Base-by-base conservation (phyloP, 2,329 filamentous ascomycete genomes). In the Cladophialophora bantiana region DNA sequence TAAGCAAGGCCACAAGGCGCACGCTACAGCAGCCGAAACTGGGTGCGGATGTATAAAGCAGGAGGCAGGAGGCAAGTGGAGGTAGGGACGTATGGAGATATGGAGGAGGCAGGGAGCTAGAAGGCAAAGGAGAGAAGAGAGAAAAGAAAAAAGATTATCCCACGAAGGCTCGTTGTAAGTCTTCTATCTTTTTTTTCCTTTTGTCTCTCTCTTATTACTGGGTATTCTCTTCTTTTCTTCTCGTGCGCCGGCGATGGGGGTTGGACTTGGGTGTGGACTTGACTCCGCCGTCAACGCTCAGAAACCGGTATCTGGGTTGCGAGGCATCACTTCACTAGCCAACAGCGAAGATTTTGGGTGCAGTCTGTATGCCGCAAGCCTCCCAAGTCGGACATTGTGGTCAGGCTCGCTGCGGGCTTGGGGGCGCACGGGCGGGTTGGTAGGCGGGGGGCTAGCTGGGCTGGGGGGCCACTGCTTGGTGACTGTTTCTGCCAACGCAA, bases 1-100 rank as follows among this genome's bases (percentile, higher is more conserved):
- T 62, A 55, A 62, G 59, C 56, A 55, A 52, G 64, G 64, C 52
- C 65, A 63, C 62, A 65, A 61, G 59, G 65, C 60, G 45, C 36
- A 55, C 45, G 63, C 63, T 53, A 42, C 18, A 32, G 40, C 18
- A 34, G 35, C 62, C 58, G 62, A 53, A 54, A 50, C 59, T 54
- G 59, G 53, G 26, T n/a, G n/a, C 31, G 9, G 32, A 31, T 40
- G 60, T 45, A 65, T 31, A 36, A 60, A 20, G 62, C 56, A 66
- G 58, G 58, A 66, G 50, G 26, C 36, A 50, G 57, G 64, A 57
- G 56, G 58, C 35, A 26, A 26, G 26, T 26, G 58, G 58, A 66
- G 50, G 26, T 26, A 50, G 57, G 64, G 52, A 45, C 52, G 26
- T 50, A 12, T 50, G 2, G 45, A 50, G 20, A 10, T 50, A 12